phyloP scores from a whole-genome alignment of 2,329 filamentous ascomycete species.

The Ophiosphaerella herpotricha region DNA sequence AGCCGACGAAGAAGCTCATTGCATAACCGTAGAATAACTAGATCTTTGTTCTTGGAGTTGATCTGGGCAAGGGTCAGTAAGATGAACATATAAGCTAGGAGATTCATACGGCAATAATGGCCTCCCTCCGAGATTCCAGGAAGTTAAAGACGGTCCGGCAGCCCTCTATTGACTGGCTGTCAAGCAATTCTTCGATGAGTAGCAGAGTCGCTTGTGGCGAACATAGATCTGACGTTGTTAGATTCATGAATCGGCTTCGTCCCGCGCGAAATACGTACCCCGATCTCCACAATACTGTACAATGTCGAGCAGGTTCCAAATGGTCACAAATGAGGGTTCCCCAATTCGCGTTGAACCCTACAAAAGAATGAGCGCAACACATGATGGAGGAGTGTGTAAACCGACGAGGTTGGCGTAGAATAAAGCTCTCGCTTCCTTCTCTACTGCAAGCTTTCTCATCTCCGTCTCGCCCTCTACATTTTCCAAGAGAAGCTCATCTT shows the following conservation, averaged over 20 bases:
- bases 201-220: slow-evolving; percentile 85
- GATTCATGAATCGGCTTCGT: not conserved
- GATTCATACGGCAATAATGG: slow-evolving; percentile 72
- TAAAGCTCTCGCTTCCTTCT: slow-evolving; percentile 79
- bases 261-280: slow-evolving; percentile 58
- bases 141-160: slow-evolving; percentile 94
- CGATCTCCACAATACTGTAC: slow-evolving; percentile 86
- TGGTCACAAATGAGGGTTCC: slow-evolving; percentile 74
- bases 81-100: not conserved
- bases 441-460: slow-evolving; percentile 68
- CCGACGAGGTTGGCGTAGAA: slow-evolving; percentile 81
- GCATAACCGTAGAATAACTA: slow-evolving; percentile 90
- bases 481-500: slow-evolving; percentile 33
- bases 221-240: slow-evolving; percentile 53
- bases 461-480: slow-evolving; percentile 52
- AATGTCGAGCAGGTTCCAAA: slow-evolving; percentile 95
- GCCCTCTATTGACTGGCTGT: slow-evolving; percentile 91
- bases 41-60: slow-evolving; percentile 67
- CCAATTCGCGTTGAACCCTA: slow-evolving; percentile 77
- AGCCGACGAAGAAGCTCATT: slow-evolving; percentile 92
- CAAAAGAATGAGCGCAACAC: slow-evolving; percentile 14
- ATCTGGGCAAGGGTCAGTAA: slow-evolving; percentile 37
- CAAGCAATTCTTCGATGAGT: slow-evolving; percentile 91
- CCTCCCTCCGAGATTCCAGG: slow-evolving; percentile 88
- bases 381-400: not conserved